These are phyloP conservation scores for Leucocoprinus birnbaumii DNA, from an alignment of 768 basidiomycete genomes.

Conservation along the genomic window DNA sequence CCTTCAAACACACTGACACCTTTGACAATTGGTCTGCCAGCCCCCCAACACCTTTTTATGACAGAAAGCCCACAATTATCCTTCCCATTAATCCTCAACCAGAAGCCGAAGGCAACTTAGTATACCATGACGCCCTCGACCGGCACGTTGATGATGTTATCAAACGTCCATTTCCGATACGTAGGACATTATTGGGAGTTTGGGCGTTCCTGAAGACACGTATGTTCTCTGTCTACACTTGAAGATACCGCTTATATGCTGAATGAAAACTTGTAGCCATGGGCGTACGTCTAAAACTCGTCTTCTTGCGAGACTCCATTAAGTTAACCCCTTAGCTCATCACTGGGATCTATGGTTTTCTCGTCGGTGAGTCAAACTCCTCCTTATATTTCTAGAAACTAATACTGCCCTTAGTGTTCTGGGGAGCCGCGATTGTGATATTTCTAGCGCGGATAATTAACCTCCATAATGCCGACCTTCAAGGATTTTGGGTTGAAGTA, in stretches of 20 bases:
- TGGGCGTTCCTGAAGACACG: slow-evolving; percentile 87
- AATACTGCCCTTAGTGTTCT: slow-evolving; percentile 53
- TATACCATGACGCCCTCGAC: slow-evolving; percentile 53
- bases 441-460: slow-evolving; percentile 70
- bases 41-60: slow-evolving; percentile 69
- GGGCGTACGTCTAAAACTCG: slow-evolving; percentile 45
- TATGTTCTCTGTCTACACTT: slow-evolving; percentile 29
- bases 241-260: not conserved
- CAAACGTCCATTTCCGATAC: slow-evolving; percentile 52
- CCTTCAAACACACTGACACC: not conserved
- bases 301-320: not conserved
- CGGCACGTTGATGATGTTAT: slow-evolving; percentile 79
- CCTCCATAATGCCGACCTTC: slow-evolving; percentile 60
- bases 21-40: slow-evolving; percentile 25
- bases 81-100: slow-evolving; percentile 35
- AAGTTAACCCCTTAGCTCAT: slow-evolving; percentile 38
- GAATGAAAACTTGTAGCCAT: slow-evolving; percentile 40
- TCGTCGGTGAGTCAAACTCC: slow-evolving; percentile 46
- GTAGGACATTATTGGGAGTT: slow-evolving; percentile 62
- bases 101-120: slow-evolving; percentile 26
- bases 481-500: slow-evolving; percentile 83
- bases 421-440: slow-evolving; percentile 82
- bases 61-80: slow-evolving; percentile 64
- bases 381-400: not conserved
- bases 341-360: slow-evolving; percentile 74